phyloP scores from a whole-genome alignment of 257 asterid species.

The Scutellaria minor region DNA sequence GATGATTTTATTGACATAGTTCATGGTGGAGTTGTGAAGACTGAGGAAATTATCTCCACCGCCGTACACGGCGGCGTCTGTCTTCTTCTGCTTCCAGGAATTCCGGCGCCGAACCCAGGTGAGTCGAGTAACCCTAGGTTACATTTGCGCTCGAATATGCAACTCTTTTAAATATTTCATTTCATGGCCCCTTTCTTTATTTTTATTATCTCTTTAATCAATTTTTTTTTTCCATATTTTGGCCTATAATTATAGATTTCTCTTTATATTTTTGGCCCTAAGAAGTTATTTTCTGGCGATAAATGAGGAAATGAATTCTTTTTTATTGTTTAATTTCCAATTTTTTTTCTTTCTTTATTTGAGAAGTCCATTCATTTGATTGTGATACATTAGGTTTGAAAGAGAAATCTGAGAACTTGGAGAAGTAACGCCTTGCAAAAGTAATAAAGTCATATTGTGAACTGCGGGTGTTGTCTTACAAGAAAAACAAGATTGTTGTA shows the following conservation, averaged over 20 bases:
- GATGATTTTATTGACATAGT: too few species aligned
- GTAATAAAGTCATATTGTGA: slow-evolving; percentile 90
- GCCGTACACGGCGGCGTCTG: too few species aligned
- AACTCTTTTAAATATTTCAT: slow-evolving; percentile 26
- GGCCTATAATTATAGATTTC: too few species aligned
- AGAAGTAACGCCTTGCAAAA: slow-evolving; percentile 88
- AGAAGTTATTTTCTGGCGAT: slow-evolving; percentile 21
- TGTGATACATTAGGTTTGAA: slow-evolving; percentile 22
- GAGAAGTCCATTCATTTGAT: background rate
- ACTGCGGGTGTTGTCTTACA: slow-evolving; percentile 84
- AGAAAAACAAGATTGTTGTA: slow-evolving; percentile 77
- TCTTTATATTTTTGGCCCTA: too few species aligned
- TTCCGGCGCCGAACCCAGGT: too few species aligned
- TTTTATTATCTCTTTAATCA: slow-evolving; percentile 17
- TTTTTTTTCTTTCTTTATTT: background rate
- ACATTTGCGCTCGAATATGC: background rate
- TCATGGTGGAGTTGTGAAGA: too few species aligned
- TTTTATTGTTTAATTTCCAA: background rate
- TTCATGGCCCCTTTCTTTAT: slow-evolving; percentile 30
- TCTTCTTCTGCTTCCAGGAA: too few species aligned
- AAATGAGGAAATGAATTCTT: background rate
- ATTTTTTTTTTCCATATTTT: slow-evolving; percentile 21
- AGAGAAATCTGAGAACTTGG: slow-evolving; percentile 71
- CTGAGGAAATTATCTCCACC: too few species aligned
- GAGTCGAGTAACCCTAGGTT: too few species aligned